phyloP scores from a whole-genome alignment of 371 early-diverging fungal species.

The Mortierella sp. region DNA sequence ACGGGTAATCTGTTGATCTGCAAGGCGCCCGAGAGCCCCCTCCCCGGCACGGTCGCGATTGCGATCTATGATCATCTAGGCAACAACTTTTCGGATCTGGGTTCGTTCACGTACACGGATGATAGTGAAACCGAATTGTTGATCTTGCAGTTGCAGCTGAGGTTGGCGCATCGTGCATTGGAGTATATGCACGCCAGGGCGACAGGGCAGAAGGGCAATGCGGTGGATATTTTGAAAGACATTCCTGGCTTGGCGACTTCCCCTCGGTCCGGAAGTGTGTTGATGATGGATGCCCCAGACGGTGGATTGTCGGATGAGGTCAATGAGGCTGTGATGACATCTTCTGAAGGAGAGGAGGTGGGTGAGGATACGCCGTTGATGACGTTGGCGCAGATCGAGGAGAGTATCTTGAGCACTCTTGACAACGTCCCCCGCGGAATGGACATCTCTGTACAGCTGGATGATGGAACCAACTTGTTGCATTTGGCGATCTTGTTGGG shows the following conservation, averaged over 20 bases:
- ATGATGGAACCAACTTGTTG: slow-evolving; percentile 45
- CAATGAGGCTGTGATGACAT: not conserved
- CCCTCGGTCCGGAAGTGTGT: slow-evolving; percentile 18
- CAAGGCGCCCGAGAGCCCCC: slow-evolving; percentile 38
- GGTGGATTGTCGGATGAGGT: not conserved
- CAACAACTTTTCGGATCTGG: slow-evolving; percentile 32
- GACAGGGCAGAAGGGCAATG: slow-evolving; percentile 43
- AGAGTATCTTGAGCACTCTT: slow-evolving; percentile 31
- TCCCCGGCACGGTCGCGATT: slow-evolving; percentile 32
- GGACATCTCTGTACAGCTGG: slow-evolving; percentile 46
- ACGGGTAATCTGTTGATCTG: slow-evolving; percentile 33
- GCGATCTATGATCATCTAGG: slow-evolving; percentile 36
- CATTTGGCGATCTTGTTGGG: slow-evolving; percentile 43
- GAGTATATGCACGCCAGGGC: slow-evolving; percentile 47
- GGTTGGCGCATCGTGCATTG: slow-evolving; percentile 42
- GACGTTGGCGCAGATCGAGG: slow-evolving; percentile 28
- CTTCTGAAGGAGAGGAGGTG: not conserved
- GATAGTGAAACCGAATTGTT: slow-evolving; percentile 43
- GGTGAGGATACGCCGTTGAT: slow-evolving; percentile 14
- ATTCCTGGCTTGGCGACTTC: slow-evolving; percentile 36
- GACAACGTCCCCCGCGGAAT: slow-evolving; percentile 22
- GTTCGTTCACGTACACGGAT: slow-evolving; percentile 48
- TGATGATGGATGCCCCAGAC: slow-evolving; percentile 14
- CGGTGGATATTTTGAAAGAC: slow-evolving; percentile 31
- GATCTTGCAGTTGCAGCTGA: slow-evolving; percentile 47